Conservation (phyloP, 2,329 filamentous ascomycete genomes). For the Tolypocladium ovalisporum region DNA sequence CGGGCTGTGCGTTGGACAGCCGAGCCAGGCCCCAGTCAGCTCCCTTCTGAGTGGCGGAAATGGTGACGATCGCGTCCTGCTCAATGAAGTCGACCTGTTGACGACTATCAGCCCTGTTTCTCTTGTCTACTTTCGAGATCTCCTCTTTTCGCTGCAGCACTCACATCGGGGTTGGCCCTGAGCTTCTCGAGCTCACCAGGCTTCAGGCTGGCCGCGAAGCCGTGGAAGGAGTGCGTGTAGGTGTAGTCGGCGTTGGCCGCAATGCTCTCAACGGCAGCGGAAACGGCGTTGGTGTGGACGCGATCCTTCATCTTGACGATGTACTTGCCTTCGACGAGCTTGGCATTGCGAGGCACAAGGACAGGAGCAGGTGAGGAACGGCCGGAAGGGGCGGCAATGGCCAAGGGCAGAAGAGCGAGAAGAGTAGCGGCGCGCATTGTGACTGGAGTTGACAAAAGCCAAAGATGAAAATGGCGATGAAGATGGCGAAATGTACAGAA, state of each 20-base stretch:
- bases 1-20: conserved; percentile 20
- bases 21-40: conserved; percentile 30
- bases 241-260: conserved; percentile 20
- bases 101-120: background rate
- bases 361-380: conserved; percentile 23
- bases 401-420: conserved; percentile 20
- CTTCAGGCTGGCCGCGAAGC: conserved; percentile 17
- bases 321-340: conserved; percentile 23
- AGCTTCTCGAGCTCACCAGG: conserved; percentile 13
- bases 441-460: background rate
- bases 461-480: background rate
- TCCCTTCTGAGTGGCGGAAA: conserved; percentile 29
- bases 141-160: background rate
- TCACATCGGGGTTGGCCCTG: conserved; percentile 14
- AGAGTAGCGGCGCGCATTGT: conserved; percentile 22
- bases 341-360: conserved; percentile 17
- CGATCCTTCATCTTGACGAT: conserved; percentile 24
- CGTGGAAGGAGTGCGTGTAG: conserved; percentile 14
- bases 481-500: background rate
- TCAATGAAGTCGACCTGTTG: conserved; percentile 24
- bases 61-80: conserved; percentile 36
- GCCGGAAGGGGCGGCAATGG: conserved; percentile 18
- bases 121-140: background rate
- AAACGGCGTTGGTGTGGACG: conserved; percentile 10
- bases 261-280: conserved; percentile 14